phyloP scores from a whole-genome alignment of 169 alveolate genomes.

The Toxoplasma gondii region DNA sequence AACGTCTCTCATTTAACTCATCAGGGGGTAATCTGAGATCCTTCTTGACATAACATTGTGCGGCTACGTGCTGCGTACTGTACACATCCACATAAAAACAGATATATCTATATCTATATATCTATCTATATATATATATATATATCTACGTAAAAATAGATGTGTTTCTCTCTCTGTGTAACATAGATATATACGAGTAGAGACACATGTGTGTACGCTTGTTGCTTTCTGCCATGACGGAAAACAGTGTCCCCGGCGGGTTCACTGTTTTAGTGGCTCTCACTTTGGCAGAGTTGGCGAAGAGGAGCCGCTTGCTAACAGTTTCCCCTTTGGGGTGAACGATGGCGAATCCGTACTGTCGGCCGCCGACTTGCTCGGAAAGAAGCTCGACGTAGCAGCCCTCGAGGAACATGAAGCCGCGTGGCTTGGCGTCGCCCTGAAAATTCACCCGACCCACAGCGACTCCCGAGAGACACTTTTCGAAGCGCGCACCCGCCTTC shows the following conservation, averaged over 20 bases:
- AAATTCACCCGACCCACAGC: not conserved
- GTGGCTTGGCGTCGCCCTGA: constrained; percentile 78
- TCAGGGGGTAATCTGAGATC: not conserved
- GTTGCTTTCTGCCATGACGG: too few species aligned
- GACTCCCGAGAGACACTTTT: not conserved
- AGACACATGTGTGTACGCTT: too few species aligned
- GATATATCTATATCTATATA: too few species aligned
- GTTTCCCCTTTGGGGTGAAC: constrained; percentile 78
- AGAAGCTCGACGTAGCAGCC: constrained; percentile 85
- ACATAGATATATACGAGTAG: too few species aligned
- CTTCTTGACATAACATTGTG: too few species aligned
- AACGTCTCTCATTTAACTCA: too few species aligned
- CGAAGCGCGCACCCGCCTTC: not conserved
- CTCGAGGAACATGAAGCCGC: constrained; percentile 88
- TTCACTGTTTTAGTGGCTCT: not conserved
- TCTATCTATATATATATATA: not conserved
- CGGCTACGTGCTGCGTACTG: too few species aligned
- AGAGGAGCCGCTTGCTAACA: constrained; percentile 76
- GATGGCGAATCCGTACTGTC: constrained; percentile 75
- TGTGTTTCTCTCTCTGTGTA: too few species aligned
- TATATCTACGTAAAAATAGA: not conserved
- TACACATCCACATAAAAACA: too few species aligned
- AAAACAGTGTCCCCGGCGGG: too few species aligned
- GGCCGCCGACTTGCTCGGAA: constrained; percentile 17
- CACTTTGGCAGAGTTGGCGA: constrained; percentile 77